These are phyloP conservation scores for Lichtheimia corymbifera DNA, from an alignment of 371 early-diverging fungal species.

Conservation along the genomic window DNA sequence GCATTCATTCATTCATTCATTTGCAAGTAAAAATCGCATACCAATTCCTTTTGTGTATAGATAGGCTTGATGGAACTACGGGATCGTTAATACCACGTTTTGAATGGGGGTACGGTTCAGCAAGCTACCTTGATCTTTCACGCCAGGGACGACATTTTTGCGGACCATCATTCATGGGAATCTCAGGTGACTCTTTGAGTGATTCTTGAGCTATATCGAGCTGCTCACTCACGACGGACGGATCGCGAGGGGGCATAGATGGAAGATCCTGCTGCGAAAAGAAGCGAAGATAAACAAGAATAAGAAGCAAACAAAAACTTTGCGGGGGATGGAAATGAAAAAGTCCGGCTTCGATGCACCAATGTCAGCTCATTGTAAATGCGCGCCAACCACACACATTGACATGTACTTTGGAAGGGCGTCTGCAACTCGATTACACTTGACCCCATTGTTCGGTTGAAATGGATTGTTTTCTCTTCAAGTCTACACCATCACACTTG, in stretches of 20 bases:
- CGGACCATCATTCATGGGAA: neutral
- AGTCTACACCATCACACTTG: no score
- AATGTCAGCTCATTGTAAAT: no score
- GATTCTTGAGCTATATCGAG: neutral
- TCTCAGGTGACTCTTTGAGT: neutral
- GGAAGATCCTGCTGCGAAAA: neutral
- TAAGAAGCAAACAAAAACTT: conserved; percentile 1
- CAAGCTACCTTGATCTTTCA: neutral
- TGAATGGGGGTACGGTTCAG: no score
- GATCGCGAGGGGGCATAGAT: conserved; percentile 12
- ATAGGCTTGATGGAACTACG: conserved; percentile 21
- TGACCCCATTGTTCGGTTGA: no score
- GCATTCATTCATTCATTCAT: neutral
- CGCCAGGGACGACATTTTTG: neutral
- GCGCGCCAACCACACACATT: no score
- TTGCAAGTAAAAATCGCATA: conserved; percentile 11
- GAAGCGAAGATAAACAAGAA: conserved; percentile 1
- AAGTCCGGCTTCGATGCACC: no score
- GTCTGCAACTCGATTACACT: no score
- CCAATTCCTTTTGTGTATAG: conserved; percentile 45
- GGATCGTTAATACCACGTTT: neutral
- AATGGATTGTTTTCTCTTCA: no score
- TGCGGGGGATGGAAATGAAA: neutral
- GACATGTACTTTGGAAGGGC: no score
- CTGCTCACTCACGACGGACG: neutral